Conservation (phyloP, 1,139 yeast genomes). For the Lodderomyces pseudojiufengensis region DNA sequence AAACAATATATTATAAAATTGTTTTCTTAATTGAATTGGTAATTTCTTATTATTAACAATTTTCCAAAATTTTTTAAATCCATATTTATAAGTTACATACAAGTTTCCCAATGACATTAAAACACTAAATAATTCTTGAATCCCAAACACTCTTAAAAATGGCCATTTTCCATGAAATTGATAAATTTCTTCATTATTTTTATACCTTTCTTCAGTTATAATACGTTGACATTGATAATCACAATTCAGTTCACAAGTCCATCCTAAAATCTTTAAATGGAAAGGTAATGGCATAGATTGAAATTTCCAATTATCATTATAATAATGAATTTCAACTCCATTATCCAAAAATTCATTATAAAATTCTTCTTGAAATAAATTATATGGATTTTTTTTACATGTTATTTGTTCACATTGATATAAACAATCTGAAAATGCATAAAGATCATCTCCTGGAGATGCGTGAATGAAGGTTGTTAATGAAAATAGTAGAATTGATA, state of each 20-base stretch:
- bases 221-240: constrained; percentile 88
- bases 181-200: constrained; percentile 44
- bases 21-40: constrained; percentile 14
- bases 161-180: constrained; percentile 99
- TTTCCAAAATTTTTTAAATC: constrained; percentile 39
- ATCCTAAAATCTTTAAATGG: constrained; percentile 49
- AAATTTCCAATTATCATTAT: constrained; percentile 34
- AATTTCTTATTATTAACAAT: constrained; percentile 14
- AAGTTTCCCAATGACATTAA: constrained; percentile 78
- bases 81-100: constrained; percentile 60
- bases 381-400: constrained; percentile 34
- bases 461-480: too few relatives aligned
- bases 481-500: not conserved
- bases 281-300: constrained; percentile 36
- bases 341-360: constrained; percentile 10
- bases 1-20: constrained; percentile 38
- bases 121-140: constrained; percentile 84
- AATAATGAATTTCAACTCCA: constrained; percentile 24
- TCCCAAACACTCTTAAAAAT: constrained; percentile 64
- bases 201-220: constrained; percentile 54
- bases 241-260: constrained; percentile 84
- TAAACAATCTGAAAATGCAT: constrained; percentile 65
- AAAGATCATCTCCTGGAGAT: constrained; percentile 77
- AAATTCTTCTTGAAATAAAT: constrained; percentile 23
- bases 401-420: constrained; percentile 52